Evolutionary conservation across 768 basidiomycete genomes (phyloP).

Genomic region (Auriculariales sp.): DNA sequence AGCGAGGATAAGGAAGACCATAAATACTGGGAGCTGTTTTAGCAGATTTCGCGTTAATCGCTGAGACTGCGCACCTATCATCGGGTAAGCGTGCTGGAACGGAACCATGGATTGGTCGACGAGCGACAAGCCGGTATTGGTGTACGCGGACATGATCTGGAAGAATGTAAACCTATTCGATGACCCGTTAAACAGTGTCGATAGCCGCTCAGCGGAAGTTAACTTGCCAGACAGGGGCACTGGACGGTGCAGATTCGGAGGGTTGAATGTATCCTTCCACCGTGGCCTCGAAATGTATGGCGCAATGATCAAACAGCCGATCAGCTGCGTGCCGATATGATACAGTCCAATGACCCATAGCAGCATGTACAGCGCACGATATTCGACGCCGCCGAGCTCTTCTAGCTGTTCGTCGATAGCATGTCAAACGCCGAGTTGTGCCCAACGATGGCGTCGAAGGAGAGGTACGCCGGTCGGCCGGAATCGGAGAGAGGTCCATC

Average conservation of each 20-base stretch:
- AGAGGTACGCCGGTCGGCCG: conserved; percentile 42
- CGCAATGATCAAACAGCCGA: conserved; percentile 58
- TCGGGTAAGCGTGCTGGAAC: conserved; percentile 70
- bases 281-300: conserved; percentile 55
- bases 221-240: conserved; percentile 53
- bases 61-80: conserved; percentile 29
- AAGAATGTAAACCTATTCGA: conserved; percentile 63
- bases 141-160: conserved; percentile 75
- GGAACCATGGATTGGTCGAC: conserved; percentile 86
- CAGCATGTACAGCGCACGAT: conserved; percentile 64
- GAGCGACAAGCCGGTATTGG: conserved; percentile 77
- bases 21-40: conserved; percentile 21
- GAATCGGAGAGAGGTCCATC: conserved; percentile 3
- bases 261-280: conserved; percentile 48
- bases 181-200: conserved; percentile 22
- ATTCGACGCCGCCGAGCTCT: conserved; percentile 90
- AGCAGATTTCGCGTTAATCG: background rate
- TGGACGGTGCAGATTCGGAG: conserved; percentile 39
- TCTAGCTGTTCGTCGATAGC: conserved; percentile 72
- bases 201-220: background rate
- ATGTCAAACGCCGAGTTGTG: conserved; percentile 55
- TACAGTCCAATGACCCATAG: conserved; percentile 79
- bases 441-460: conserved; percentile 75
- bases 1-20: conserved; percentile 68
- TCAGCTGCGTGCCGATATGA: conserved; percentile 52